Evolutionary conservation across 2,329 filamentous ascomycete genomes (phyloP), one percentile per base, ranked within the genome.

Genomic region (Chaetothyriales sp.): DNA sequence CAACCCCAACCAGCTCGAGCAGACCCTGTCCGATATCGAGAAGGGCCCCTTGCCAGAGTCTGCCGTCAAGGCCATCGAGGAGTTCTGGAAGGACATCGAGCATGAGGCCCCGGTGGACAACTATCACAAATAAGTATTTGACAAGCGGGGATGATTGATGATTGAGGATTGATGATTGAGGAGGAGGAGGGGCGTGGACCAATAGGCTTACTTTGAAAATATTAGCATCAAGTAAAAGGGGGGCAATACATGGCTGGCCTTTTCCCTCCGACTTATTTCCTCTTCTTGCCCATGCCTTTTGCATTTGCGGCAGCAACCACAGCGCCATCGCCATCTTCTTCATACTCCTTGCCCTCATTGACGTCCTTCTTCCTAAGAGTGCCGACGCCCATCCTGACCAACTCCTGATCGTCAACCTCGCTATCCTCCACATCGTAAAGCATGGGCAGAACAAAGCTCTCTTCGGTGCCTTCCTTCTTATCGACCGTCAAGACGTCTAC

Each of bases 341-440:
- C 79, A 57, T 80, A 81, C 54, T 83, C 80, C 58, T 82, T 75
- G 47, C 78, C 78, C 51, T 84, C 81, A 1, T 85, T 86, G 9
- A 86, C 81, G 64, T 86, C 95, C 64, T 88, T 84, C 53, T 88
- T 78, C 57, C 90, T 77, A 75, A 94, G 90, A 46, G 92, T 94
- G 9, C 90, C 90, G 0, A 78, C 75, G 0, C 79, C 79, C 49
- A 82, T 72, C 36, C 77, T 74, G 36, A 83, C 70, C 47, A 82
- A 76, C 63, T 98, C 93, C 49, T 60, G 56, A 61, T 98, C 92
- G 63, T 95, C 92, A 63, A 86, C 95, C 63, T 96, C 92, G 60
- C 86, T 95, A 61, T 94, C 88, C 46, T 88, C 87, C 45, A 96
- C 78, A 63, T 95, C 86, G 56, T 95, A 79, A n/a, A 95, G 69